These are phyloP conservation scores for Ceraceosorus bombacis DNA, from an alignment of 1,284 basidiomycete species.

Conservation along the genomic window DNA sequence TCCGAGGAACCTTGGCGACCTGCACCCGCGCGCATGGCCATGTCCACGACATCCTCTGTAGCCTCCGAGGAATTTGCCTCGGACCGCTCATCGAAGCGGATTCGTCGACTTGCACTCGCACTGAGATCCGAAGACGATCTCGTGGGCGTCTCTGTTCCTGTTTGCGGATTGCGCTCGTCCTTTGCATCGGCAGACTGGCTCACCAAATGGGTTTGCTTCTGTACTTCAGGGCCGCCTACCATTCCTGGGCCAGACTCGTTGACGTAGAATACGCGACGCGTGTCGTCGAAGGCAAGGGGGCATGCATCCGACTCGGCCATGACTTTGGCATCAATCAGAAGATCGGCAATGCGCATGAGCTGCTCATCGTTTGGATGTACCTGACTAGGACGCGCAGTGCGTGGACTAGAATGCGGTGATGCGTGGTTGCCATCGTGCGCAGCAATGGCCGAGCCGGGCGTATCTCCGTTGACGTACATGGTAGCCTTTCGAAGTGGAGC, in stretches of 20 bases:
- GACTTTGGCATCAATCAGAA: slow-evolving; percentile 66
- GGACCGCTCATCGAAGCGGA: slow-evolving; percentile 9
- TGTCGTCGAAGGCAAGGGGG: slow-evolving; percentile 35
- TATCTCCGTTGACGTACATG: slow-evolving; percentile 16
- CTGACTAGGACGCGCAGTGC: slow-evolving; percentile 47
- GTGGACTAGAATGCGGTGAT: slow-evolving; percentile 14
- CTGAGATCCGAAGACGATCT: not conserved
- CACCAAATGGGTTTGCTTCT: not conserved
- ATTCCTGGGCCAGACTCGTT: not conserved
- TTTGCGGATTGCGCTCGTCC: not conserved
- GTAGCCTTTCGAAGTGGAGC: slow-evolving; percentile 63
- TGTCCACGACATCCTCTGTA: slow-evolving; percentile 36
- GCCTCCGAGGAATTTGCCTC: slow-evolving; percentile 14
- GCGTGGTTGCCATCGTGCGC: slow-evolving; percentile 3
- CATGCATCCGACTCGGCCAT: slow-evolving; percentile 56
- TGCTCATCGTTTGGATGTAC: slow-evolving; percentile 92
- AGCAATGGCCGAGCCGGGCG: slow-evolving; percentile 12
- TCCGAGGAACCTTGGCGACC: too few relatives aligned
- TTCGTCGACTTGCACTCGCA: not conserved
- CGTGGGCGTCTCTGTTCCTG: not conserved
- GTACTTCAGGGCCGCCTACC: not conserved
- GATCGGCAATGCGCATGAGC: slow-evolving; percentile 81
- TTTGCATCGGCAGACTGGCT: not conserved
- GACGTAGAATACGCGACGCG: slow-evolving; percentile 24
- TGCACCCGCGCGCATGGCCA: slow-evolving; percentile 33